Evolutionary conservation across 2,329 filamentous ascomycete genomes (phyloP), one percentile per base, ranked within the genome.

Genomic region (Talaromyces sp.): DNA sequence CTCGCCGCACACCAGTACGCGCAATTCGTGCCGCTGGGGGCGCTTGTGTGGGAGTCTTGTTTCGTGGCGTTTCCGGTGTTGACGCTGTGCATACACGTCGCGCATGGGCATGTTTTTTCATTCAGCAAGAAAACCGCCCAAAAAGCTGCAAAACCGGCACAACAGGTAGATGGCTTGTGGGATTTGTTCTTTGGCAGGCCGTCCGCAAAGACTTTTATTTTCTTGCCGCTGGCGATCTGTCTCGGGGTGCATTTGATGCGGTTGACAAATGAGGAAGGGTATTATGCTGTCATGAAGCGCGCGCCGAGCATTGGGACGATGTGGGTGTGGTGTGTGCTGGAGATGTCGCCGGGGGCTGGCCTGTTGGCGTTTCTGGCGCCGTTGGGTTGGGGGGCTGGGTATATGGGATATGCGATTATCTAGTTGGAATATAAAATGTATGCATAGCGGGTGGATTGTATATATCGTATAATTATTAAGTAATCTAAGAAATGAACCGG

Each of bases 311-410:
- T 97, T 15, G 95, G 92, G 0, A 93, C 91, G 47, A 75, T 98
- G 19, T 98, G 93, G 93, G 84, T 98, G 4, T 98, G 93, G 92
- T 87, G 89, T 33, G 88, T 98, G 25, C 83, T 98, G 54, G 95
- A 99, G 78, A 83, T 97, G 77, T 78, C 96, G 47, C 70, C 81
- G 0, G 87, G 84, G 69, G 90, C 90, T 0, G 77, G 88, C 27
- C 69, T 78, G n/a, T 32, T 59, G 51, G 85, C 82, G 52, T 74
- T 84, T 25, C 60, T 78, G 47, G 72, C 77, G n/a, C 82, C 86
- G 15, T 68, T 81, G 58, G 73, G 69, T 1, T 87, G 81, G 73
- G 74, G 82, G 5, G 67, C 75, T 13, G 51, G 42, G 11, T 25
- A 57, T 54, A 60, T 58, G 58, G 61, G 61, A 19, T 63, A 63